phyloP scores from a whole-genome alignment of 2,329 filamentous ascomycete genomes.

The Metarhizium rileyi region DNA sequence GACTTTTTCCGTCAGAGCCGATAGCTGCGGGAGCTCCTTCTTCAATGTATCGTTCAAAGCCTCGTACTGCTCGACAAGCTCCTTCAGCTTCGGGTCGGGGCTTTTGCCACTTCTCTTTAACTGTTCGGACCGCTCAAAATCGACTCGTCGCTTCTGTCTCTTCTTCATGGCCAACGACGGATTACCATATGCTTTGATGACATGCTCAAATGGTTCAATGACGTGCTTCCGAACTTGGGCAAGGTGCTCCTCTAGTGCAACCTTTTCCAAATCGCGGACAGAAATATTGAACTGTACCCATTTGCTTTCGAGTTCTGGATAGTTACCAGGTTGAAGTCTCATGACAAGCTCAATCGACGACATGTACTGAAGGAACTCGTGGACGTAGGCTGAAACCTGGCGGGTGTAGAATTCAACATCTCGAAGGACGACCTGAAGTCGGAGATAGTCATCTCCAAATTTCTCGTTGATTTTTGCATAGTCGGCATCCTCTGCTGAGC shows the following conservation, averaged over 20 bases:
- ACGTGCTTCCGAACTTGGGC: conserved; percentile 68
- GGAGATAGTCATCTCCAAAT: conserved; percentile 86
- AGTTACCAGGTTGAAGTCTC: conserved; percentile 57
- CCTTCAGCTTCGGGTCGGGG: conserved; percentile 73
- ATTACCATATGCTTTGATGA: conserved; percentile 72
- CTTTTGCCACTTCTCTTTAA: conserved; percentile 75
- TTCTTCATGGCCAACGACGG: conserved; percentile 89
- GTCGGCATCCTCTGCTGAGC: conserved; percentile 65
- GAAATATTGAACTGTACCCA: conserved; percentile 87
- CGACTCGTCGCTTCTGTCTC: conserved; percentile 81
- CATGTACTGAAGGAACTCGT: conserved; percentile 71
- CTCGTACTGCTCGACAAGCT: conserved; percentile 80
- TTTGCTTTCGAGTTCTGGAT: conserved; percentile 83
- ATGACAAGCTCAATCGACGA: conserved; percentile 77
- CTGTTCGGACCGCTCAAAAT: conserved; percentile 75
- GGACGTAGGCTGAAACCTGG: conserved; percentile 70
- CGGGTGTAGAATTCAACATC: conserved; percentile 90
- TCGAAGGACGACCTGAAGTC: conserved; percentile 81
- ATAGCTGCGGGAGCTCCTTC: conserved; percentile 80
- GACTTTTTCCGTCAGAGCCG: conserved; percentile 68
- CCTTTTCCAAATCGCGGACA: conserved; percentile 74
- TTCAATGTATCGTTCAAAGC: conserved; percentile 90
- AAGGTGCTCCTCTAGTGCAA: conserved; percentile 73
- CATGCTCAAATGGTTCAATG: conserved; percentile 70
- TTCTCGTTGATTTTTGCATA: conserved; percentile 76